Base-by-base conservation (phyloP, 208 protist genomes). In the Leptomonas pyrrhocoris region DNA sequence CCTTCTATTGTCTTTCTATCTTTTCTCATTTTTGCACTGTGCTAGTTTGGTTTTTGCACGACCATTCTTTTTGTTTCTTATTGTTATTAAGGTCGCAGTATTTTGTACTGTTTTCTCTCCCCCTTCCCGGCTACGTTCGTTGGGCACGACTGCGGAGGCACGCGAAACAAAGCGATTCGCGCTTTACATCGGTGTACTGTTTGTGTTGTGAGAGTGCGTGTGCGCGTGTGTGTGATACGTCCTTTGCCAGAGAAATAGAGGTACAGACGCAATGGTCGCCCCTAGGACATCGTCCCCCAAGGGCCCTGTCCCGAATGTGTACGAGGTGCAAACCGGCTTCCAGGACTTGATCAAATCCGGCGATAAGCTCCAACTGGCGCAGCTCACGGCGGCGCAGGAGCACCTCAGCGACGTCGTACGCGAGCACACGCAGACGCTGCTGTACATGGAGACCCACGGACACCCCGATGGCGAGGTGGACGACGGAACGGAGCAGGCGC, bases 271-370 rank as follows among this genome's bases (percentile, higher is more conserved):
- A 9, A 64, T 64, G 58, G 58, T 57, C 2, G 25, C 57, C 0
- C 28, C 38, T 4, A 31, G 40, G 55, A n/a, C 42, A 18, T 46
- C 54, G 7, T 56, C 19, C 16, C 72, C 62, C 34, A 56, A 65
- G 30, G 21, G n/a, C 16, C 5, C 30, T 2, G 23, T 71, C 2
- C 72, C 72, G 8, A 66, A 28, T 21, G 42, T 77, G 27, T 48
- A 83, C n/a, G 77, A 74, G n/a, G 72, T 82, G 40, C 66, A 76
- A 6, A n/a, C 19, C 25, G 51, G 56, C 40, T 78, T 78, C 51
- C 25, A 61, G n/a, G 34, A 38, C 8, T 27, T 79, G 19, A 51
- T 77, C 11, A 53, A 43, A 31, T 19, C 15, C 0, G 65, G 63
- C 18, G 36, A 50, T n/a, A 38, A 28, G n/a, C 57, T 72, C 25